Percentiles rank a stretch among this genome's conserved stretches.
These are phyloP conservation scores for Plicaturopsis crispa DNA, from an alignment of 768 basidiomycete species.

Conservation along the genomic window DNA sequence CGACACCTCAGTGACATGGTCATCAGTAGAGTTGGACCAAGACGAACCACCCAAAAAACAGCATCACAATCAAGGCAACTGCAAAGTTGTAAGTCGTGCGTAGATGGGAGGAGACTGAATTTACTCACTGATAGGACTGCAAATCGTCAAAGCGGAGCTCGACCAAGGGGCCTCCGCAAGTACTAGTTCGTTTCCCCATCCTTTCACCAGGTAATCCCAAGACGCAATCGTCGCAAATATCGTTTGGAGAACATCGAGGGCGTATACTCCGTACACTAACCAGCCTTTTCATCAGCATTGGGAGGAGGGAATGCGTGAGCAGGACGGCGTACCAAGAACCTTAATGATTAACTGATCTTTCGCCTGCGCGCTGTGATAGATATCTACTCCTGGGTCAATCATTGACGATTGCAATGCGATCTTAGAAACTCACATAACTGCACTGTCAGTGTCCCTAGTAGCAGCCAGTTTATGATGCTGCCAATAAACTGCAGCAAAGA, in stretches of 20 bases:
- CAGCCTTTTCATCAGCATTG: too few species aligned
- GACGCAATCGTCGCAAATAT: conserved; percentile 13
- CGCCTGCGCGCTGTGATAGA: too few species aligned
- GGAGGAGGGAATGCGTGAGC: too few species aligned
- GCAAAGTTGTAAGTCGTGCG: too few species aligned
- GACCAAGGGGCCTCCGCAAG: conserved; percentile 11
- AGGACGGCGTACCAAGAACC: conserved; percentile 3
- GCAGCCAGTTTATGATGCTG: too few species aligned
- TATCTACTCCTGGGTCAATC: too few species aligned
- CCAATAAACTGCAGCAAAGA: too few species aligned
- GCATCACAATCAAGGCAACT: too few species aligned
- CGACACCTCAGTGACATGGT: conserved; percentile 1
- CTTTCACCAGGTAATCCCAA: conserved; percentile 13
- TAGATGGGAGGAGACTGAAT: too few species aligned
- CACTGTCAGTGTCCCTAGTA: too few species aligned
- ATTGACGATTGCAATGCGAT: too few species aligned
- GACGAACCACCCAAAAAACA: conserved; percentile 14
- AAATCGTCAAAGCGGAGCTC: conserved; percentile 8
- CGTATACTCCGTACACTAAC: conserved; percentile 2
- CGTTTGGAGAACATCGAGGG: conserved; percentile 14
- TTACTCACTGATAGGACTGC: conserved; percentile 13
- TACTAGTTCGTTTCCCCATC: conserved; percentile 13
- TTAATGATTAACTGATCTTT: conserved; percentile 7
- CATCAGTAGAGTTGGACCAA: neutral
- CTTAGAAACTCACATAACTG: too few species aligned